phyloP scores from a whole-genome alignment of 1,284 basidiomycete genomes.

The Athelia sp. region DNA sequence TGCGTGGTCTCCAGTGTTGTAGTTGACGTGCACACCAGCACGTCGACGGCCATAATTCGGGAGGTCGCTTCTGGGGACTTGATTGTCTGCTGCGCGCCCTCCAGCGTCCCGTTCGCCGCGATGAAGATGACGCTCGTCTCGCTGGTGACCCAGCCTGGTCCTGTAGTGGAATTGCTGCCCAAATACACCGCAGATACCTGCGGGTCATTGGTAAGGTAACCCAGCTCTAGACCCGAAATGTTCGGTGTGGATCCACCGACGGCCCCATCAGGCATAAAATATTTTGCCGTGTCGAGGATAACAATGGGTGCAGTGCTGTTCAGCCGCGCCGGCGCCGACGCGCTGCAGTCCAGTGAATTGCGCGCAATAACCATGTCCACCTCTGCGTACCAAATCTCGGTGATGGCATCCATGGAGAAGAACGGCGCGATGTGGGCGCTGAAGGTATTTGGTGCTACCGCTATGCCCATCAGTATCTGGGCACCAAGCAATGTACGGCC shows the following conservation, averaged over 20 bases:
- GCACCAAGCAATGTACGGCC: not conserved
- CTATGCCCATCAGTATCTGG: not conserved
- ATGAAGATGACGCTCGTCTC: not conserved
- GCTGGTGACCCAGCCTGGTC: not conserved
- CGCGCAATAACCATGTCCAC: not conserved
- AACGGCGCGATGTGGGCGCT: not conserved
- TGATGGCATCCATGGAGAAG: not conserved
- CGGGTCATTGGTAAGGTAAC: not conserved
- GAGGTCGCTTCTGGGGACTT: not conserved
- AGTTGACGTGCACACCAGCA: not conserved
- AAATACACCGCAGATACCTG: not conserved
- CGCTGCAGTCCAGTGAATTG: not conserved
- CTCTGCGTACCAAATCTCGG: not conserved
- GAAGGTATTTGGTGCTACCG: not conserved
- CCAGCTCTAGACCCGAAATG: not conserved
- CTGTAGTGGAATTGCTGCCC: not conserved
- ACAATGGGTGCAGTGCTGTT: not conserved
- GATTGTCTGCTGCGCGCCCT: not conserved
- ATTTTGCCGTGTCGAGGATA: not conserved
- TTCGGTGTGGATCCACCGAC: not conserved
- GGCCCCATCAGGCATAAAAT: not conserved
- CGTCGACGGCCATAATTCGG: not conserved
- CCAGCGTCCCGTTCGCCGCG: not conserved
- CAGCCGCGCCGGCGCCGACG: not conserved
- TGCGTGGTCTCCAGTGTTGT: not conserved